Conservation (phyloP, 495 filamentous ascomycete species). For the Xylaria palmicola region DNA sequence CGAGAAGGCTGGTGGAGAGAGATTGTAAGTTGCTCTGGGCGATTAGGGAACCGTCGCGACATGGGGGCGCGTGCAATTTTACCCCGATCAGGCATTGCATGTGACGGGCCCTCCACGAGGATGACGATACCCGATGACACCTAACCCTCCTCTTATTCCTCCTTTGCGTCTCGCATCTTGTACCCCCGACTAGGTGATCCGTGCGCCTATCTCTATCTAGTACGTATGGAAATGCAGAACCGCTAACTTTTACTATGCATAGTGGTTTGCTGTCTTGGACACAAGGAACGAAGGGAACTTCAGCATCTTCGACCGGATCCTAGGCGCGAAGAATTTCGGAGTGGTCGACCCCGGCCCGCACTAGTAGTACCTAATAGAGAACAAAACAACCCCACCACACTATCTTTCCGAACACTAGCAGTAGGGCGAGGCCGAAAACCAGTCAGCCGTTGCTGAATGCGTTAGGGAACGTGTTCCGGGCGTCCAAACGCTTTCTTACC, state of each 20-base stretch:
- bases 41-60: too few relatives aligned
- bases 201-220: background rate
- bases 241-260: background rate
- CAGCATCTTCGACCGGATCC: conserved; percentile 44
- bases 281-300: conserved; percentile 49
- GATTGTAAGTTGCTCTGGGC: conserved; percentile 26
- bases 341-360: too few relatives aligned
- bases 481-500: too few relatives aligned
- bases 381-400: background rate
- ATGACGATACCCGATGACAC: background rate
- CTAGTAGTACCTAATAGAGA: background rate
- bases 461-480: too few relatives aligned
- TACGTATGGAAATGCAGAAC: background rate
- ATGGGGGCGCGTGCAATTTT: too few relatives aligned
- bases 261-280: conserved; percentile 54
- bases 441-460: too few relatives aligned
- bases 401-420: background rate
- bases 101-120: background rate
- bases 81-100: too few relatives aligned
- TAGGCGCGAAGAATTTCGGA: conserved; percentile 41
- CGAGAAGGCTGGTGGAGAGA: conserved; percentile 56
- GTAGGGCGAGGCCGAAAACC: too few relatives aligned
- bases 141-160: background rate
- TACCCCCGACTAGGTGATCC: background rate
- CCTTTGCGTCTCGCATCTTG: background rate